Base-by-base conservation (phyloP, 495 filamentous ascomycete species). In the Cudoniella acicularis region DNA sequence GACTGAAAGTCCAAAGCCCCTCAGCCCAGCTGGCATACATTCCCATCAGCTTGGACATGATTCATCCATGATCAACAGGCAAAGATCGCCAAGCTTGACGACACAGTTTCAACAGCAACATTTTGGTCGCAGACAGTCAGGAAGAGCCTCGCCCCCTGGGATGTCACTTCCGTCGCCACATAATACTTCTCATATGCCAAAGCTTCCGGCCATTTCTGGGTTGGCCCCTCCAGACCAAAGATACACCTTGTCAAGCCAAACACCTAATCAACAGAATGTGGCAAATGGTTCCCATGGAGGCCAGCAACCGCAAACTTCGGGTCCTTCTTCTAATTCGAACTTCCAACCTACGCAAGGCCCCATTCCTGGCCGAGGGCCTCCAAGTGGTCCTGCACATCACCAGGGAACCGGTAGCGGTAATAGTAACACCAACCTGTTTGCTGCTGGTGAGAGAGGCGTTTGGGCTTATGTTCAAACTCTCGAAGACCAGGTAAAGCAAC, bases 1-100 rank as follows among this genome's bases (percentile, higher is more conserved):
- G 79, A 92, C 87, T 2, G 92, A 96, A 67, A 93, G 88, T 62
- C 90, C 91, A 0, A 93, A 89, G 67, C 89, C 92, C 2, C 75
- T 96, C 27, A 96, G 91, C 30, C 92, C 92, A 63, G 56, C 50
- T 26, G 83, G 82, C 18, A 72, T 79, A 43, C 81, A 84, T 49
- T 76, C 81, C 24, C 81, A 85, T 58, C 82, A 86, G 61, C 73
- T 82, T 6, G 77, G 80, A 26, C 81, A 84, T 46, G 82, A 84
- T 40, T 72, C 78, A 58, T 63, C 70, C 23, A 72, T 68, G 56
- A 67, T 80, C 24, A 80, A 79, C 61, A 80, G 83, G 24, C 81
- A 85, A 52, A 80, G 88, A 56, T 91, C 89, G 6, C 89, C 90
- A 10, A 84, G 83, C 61, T 69, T 91, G 58, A 80, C 81, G 8